Base-by-base conservation (phyloP, 495 filamentous ascomycete genomes). In the Hypoxylon lenormandii region DNA sequence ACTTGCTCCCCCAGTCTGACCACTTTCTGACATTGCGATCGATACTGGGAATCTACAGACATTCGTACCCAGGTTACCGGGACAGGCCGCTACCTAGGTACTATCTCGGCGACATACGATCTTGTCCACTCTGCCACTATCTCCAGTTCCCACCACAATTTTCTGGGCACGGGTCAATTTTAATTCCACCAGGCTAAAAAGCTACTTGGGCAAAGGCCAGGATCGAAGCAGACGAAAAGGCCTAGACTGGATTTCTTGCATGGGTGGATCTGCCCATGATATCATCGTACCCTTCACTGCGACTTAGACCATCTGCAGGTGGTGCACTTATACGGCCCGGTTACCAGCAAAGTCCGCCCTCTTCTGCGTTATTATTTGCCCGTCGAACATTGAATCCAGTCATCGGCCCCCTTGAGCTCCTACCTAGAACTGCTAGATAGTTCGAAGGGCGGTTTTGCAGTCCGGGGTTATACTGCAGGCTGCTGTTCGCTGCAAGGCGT, bases 231-330 rank as follows among this genome's bases (percentile, higher is more conserved):
- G 43, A 52, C 47, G 4, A 18, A 19, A 45, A 30, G 60, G 54
- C 60, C 68, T 65, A 74, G 66, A 60, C 62, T 64, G 30, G 54
- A 56, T 28, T 51, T 64, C 16, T 19, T 58, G 42, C 73, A 47
- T 47, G 38, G 66, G 66, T 75, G 59, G 66, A 69, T 59, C 63
- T 45, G 47, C 38, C 51, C 36, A 73, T 75, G 73, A 75, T 69
- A 66, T 75, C 73, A 75, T 75, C 46, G 70, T 50, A 48, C 26
- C 62, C 30, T 26, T 68, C 36, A 45, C 50, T 64, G 30, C 38
- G 43, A 65, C 43, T 22, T 57, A 48, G 58, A 40, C 40, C 21
- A 69, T 42, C 64, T 69, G 64, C 64, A 72, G 64, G 45, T 64
- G 21, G 50, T 48, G 18, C 55, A 48, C 55, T 37, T 60, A 65